Evolutionary conservation across 2,329 filamentous ascomycete genomes (phyloP).

Genomic region (Cytospora mali): DNA sequence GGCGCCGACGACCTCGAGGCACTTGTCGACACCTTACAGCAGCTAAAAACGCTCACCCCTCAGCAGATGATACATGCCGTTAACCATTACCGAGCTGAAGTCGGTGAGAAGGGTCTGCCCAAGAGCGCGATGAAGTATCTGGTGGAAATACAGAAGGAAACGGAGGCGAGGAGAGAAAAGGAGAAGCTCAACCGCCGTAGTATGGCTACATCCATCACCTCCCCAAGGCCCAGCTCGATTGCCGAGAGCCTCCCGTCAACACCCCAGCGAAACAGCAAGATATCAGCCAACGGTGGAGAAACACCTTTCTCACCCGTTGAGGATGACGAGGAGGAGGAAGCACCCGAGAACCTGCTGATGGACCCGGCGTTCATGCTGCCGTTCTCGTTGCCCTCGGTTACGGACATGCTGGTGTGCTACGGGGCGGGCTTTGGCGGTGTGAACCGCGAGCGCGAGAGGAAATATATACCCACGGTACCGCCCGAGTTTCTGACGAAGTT

Average conservation of each 20-base stretch:
- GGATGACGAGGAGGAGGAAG: constrained; percentile 66
- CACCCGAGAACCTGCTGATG: constrained; percentile 75
- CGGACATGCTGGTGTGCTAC: constrained; percentile 95
- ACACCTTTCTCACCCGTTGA: constrained; percentile 44
- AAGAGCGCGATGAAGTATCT: constrained; percentile 90
- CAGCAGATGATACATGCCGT: constrained; percentile 91
- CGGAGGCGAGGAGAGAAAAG: constrained; percentile 59
- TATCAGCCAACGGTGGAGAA: constrained; percentile 41
- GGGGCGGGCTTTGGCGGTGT: constrained; percentile 92
- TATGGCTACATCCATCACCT: constrained; percentile 43
- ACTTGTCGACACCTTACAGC: constrained; percentile 83
- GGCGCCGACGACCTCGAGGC: constrained; percentile 84
- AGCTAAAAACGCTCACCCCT: constrained; percentile 80
- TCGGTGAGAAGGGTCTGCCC: constrained; percentile 88
- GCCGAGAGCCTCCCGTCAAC: constrained; percentile 47
- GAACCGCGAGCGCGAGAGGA: constrained; percentile 87
- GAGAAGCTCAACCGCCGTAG: constrained; percentile 49
- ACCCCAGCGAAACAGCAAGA: constrained; percentile 41
- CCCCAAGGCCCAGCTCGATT: constrained; percentile 35
- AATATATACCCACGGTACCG: constrained; percentile 94
- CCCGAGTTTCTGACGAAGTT: constrained; percentile 90
- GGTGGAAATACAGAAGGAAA: constrained; percentile 75
- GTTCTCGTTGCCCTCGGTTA: constrained; percentile 92
- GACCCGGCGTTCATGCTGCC: constrained; percentile 92
- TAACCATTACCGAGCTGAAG: constrained; percentile 90